phyloP scores from a whole-genome alignment of 192 early-diverging fungal species.

The Entophlyctis luteolus region DNA sequence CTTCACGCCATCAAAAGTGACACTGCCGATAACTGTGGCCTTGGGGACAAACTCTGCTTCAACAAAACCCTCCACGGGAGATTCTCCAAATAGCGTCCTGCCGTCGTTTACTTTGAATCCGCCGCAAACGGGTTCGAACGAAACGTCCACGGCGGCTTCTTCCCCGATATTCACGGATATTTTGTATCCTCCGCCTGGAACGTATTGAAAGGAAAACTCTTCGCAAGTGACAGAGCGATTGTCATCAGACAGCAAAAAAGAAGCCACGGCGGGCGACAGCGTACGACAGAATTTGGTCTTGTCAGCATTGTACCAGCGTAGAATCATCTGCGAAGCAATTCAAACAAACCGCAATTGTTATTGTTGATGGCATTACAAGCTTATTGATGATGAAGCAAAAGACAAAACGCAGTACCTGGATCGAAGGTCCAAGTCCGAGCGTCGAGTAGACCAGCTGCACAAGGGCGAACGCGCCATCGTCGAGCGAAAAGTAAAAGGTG shows the following conservation, averaged over 20 bases:
- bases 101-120: constrained; percentile 83
- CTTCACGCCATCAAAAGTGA: constrained; percentile 66
- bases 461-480: constrained; percentile 71
- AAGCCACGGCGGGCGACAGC: constrained; percentile 58
- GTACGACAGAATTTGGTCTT: constrained; percentile 61
- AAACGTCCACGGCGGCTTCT: constrained; percentile 65
- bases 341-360: not conserved
- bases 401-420: constrained; percentile 14
- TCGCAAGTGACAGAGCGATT: constrained; percentile 73
- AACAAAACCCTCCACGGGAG: constrained; percentile 56
- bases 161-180: constrained; percentile 43
- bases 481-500: constrained; percentile 75
- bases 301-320: constrained; percentile 67
- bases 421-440: constrained; percentile 36
- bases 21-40: constrained; percentile 64
- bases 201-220: constrained; percentile 59
- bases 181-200: constrained; percentile 40
- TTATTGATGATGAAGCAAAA: not conserved
- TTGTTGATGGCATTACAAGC: not conserved
- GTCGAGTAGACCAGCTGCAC: constrained; percentile 78
- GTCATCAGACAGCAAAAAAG: constrained; percentile 69
- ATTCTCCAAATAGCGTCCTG: constrained; percentile 64
- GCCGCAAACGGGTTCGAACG: constrained; percentile 61
- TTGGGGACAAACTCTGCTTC: constrained; percentile 81
- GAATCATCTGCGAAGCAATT: constrained; percentile 56